Conservation (phyloP, 1,284 basidiomycete genomes). For the Austropuccinia psidii region DNA sequence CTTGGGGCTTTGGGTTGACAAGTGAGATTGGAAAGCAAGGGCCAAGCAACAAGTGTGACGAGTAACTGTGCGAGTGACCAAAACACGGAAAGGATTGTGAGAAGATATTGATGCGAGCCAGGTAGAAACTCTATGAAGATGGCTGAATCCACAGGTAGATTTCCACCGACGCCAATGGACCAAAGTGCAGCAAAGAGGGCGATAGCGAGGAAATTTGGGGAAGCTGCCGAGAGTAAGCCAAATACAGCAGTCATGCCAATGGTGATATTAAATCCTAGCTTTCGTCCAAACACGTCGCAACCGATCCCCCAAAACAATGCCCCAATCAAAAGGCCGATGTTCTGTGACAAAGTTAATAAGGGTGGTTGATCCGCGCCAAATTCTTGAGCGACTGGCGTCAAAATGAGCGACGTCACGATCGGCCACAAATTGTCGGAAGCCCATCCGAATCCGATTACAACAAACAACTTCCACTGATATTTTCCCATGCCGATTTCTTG, state of each 20-base stretch:
- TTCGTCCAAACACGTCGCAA: constrained; percentile 58
- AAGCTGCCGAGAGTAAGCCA: constrained; percentile 68
- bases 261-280: constrained; percentile 82
- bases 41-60: constrained; percentile 59
- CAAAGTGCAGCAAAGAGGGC: constrained; percentile 63
- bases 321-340: constrained; percentile 97
- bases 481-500: background rate
- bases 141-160: constrained; percentile 94
- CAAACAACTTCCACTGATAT: background rate
- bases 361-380: constrained; percentile 55
- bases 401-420: background rate
- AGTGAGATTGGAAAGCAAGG: constrained; percentile 58
- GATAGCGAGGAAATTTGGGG: constrained; percentile 71
- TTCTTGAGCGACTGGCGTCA: background rate
- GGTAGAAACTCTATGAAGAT: constrained; percentile 90
- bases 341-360: constrained; percentile 65
- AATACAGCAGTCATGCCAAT: constrained; percentile 82
- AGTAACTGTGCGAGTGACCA: constrained; percentile 55
- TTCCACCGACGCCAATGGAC: constrained; percentile 77
- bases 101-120: constrained; percentile 76
- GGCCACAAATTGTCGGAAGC: constrained; percentile 2
- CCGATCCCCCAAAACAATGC: constrained; percentile 54
- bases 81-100: constrained; percentile 90
- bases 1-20: constrained; percentile 62
- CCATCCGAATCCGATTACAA: background rate